Conservation (phyloP, 2,329 filamentous ascomycete species). For the Bipolaris zeicola region DNA sequence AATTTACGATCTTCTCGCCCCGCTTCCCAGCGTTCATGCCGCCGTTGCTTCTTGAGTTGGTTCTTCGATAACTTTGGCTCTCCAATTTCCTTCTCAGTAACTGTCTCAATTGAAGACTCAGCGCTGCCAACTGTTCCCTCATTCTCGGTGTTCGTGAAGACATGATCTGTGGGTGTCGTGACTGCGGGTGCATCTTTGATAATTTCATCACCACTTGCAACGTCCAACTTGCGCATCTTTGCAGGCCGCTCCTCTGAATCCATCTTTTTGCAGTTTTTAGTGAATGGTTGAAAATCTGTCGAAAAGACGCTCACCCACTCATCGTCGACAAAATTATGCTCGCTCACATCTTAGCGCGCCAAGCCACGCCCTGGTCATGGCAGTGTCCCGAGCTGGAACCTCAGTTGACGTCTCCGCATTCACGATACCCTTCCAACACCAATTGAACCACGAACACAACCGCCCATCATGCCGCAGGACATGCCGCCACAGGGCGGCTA, state of each 20-base stretch:
- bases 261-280: slow-evolving; percentile 49
- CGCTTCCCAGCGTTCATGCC: slow-evolving; percentile 76
- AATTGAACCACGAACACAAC: slow-evolving; percentile 36
- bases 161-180: slow-evolving; percentile 18
- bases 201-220: slow-evolving; percentile 25
- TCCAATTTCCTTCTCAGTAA: slow-evolving; percentile 10
- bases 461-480: slow-evolving; percentile 85
- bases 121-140: slow-evolving; percentile 11
- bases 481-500: slow-evolving; percentile 96
- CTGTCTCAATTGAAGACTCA: slow-evolving; percentile 4
- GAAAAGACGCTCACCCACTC: slow-evolving; percentile 24
- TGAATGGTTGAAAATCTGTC: slow-evolving; percentile 1
- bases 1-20: slow-evolving; percentile 63
- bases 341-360: slow-evolving; percentile 32
- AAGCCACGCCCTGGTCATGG: slow-evolving; percentile 30
- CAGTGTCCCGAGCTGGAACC: slow-evolving; percentile 27
- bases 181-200: slow-evolving; percentile 17
- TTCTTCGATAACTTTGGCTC: slow-evolving; percentile 73
- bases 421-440: slow-evolving; percentile 27
- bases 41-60: slow-evolving; percentile 78
- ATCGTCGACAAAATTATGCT: slow-evolving; percentile 37
- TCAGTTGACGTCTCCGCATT: slow-evolving; percentile 38
- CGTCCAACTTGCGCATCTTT: slow-evolving; percentile 61
- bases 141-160: slow-evolving; percentile 18
- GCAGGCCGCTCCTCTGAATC: slow-evolving; percentile 60